Conservation (phyloP, 2,329 filamentous ascomycete species). For the Colletotrichum sublineola region DNA sequence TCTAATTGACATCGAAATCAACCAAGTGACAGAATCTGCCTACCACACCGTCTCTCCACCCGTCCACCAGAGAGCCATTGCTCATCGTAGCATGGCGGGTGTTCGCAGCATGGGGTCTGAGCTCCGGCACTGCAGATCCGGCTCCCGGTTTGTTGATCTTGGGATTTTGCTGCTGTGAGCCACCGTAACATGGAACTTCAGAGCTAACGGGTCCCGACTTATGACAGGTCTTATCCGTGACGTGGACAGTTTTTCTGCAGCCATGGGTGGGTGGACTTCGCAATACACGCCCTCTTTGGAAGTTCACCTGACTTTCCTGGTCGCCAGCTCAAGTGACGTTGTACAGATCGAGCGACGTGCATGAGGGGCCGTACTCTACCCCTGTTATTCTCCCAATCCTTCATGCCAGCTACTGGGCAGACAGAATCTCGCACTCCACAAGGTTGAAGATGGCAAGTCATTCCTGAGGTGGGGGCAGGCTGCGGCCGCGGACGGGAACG, state of each 20-base stretch:
- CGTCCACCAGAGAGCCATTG: not conserved
- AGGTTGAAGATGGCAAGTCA: not conserved
- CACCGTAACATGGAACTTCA: not conserved
- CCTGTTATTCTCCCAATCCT: not conserved
- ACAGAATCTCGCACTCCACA: no score
- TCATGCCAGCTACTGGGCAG: not conserved
- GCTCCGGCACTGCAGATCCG: not conserved
- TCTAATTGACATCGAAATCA: not conserved
- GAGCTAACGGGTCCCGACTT: not conserved
- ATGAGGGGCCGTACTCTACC: not conserved
- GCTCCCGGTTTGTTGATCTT: not conserved
- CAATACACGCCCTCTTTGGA: not conserved
- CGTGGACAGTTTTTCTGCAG: not conserved
- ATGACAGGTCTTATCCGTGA: slow-evolving; percentile 7
- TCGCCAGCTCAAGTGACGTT: not conserved
- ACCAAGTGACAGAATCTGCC: not conserved
- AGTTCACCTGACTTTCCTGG: not conserved
- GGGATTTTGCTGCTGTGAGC: not conserved
- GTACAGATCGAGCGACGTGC: not conserved
- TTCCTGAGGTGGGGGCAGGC: no score
- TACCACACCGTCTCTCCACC: not conserved
- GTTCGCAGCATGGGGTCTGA: not conserved
- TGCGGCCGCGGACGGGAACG: slow-evolving; percentile 1
- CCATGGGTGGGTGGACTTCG: not conserved
- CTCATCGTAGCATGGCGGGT: not conserved